Evolutionary conservation across 192 early-diverging fungal species (phyloP).

Genomic region (Dispira simplex): DNA sequence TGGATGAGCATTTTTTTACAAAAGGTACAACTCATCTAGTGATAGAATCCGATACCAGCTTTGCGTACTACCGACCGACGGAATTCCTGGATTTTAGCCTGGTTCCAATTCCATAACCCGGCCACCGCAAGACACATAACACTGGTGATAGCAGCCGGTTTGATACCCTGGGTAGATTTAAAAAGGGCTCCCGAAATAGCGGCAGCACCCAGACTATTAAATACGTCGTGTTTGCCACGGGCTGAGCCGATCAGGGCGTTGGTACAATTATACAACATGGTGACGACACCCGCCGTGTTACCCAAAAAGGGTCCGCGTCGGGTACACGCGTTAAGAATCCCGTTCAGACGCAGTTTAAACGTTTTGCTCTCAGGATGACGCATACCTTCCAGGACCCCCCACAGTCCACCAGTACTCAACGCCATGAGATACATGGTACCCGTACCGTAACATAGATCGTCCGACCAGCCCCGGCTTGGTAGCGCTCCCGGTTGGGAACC

Average conservation of each 20-base stretch:
- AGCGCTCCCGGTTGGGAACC: constrained; percentile 30
- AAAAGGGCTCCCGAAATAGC: constrained; percentile 61
- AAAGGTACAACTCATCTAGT: no score
- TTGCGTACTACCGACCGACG: not conserved
- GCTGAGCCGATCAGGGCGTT: constrained; percentile 45
- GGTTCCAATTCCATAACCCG: constrained; percentile 33
- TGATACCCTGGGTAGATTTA: constrained; percentile 40
- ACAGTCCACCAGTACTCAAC: constrained; percentile 51
- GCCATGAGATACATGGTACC: constrained; percentile 64
- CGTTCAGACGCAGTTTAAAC: constrained; percentile 67
- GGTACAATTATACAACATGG: constrained; percentile 68
- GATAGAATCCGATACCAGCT: constrained; percentile 7
- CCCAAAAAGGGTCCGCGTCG: constrained; percentile 71
- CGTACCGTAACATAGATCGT: constrained; percentile 74
- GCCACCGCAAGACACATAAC: constrained; percentile 39
- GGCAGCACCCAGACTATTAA: constrained; percentile 53
- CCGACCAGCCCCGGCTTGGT: constrained; percentile 60
- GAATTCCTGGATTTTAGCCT: constrained; percentile 12
- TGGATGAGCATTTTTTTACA: no score
- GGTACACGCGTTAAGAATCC: constrained; percentile 65
- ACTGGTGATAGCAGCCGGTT: constrained; percentile 18
- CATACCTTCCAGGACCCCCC: constrained; percentile 63
- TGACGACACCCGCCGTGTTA: constrained; percentile 66
- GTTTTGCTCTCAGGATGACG: constrained; percentile 34
- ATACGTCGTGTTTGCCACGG: constrained; percentile 43